Conservation (phyloP, 768 basidiomycete species). For the Coprinellus aureogranulatus region DNA sequence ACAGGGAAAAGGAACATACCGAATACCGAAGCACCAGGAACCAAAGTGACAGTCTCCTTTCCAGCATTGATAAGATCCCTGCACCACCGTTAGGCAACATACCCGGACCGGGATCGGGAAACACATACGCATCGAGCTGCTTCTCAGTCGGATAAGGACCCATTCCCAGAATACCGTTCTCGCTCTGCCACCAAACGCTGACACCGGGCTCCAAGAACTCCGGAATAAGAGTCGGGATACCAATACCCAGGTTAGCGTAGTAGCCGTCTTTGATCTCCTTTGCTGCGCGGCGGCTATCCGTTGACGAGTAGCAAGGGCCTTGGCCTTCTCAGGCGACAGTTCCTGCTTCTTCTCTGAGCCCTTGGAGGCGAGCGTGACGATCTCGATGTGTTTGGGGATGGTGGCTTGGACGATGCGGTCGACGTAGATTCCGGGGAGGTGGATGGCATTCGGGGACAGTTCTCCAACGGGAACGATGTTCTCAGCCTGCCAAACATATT, state of each 20-base stretch:
- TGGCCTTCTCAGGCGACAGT: conserved; percentile 48
- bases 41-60: conserved; percentile 89
- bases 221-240: conserved; percentile 88
- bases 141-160: conserved; percentile 84
- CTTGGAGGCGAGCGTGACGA: conserved; percentile 62
- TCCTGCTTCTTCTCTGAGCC: conserved; percentile 24
- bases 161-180: conserved; percentile 89
- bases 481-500: too few species aligned
- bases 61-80: conserved; percentile 94
- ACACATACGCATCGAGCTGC: conserved; percentile 75
- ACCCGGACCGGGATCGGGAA: not conserved
- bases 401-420: conserved; percentile 84
- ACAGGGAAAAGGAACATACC: conserved; percentile 50
- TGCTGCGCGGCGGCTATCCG: conserved; percentile 85
- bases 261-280: conserved; percentile 86
- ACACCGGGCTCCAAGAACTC: conserved; percentile 72
- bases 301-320: conserved; percentile 55
- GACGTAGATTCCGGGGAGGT: conserved; percentile 83
- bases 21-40: conserved; percentile 90
- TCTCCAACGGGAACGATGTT: conserved; percentile 82
- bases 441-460: conserved; percentile 78
- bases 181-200: conserved; percentile 86
- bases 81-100: conserved; percentile 6
- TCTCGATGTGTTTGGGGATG: conserved; percentile 74
- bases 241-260: conserved; percentile 87